These are phyloP conservation scores for Excoecaria agallocha DNA, from an alignment of 345 rosid species.

Conservation along the genomic window DNA sequence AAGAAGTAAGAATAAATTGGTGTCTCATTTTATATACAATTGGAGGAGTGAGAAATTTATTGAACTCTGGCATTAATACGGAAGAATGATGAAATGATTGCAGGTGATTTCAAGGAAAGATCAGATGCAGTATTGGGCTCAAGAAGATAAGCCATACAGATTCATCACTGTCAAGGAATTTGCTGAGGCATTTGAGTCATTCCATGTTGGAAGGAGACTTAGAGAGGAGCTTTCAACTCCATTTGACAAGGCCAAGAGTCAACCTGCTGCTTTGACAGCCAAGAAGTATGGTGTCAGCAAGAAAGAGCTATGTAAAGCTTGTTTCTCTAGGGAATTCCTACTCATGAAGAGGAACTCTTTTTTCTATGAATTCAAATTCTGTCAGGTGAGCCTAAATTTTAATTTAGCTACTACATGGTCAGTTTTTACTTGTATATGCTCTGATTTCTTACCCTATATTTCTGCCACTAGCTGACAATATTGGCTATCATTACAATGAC, in stretches of 20 bases:
- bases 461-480: conserved; percentile 40
- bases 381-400: background rate
- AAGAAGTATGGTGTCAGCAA: conserved; percentile 43
- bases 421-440: background rate
- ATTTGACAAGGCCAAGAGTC: conserved; percentile 44
- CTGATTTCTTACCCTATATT: conserved; percentile 3
- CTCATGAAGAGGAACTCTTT: conserved; percentile 59
- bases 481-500: conserved; percentile 42
- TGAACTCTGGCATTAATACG: background rate
- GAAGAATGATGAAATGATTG: background rate
- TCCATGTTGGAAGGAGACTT: conserved; percentile 36
- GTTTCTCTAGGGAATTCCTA: conserved; percentile 45
- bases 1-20: conserved; percentile 47
- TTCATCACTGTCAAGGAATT: conserved; percentile 47
- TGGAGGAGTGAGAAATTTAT: background rate
- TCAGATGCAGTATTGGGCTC: conserved; percentile 61
- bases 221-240: conserved; percentile 44
- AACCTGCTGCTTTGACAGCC: conserved; percentile 51
- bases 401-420: background rate
- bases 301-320: conserved; percentile 47
- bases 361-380: conserved; percentile 46
- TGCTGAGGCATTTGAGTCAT: conserved; percentile 46
- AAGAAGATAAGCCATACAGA: conserved; percentile 38
- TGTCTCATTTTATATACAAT: background rate
- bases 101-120: conserved; percentile 74